Conservation (phyloP, 208 protist species). For the Trypanosoma brucei region DNA sequence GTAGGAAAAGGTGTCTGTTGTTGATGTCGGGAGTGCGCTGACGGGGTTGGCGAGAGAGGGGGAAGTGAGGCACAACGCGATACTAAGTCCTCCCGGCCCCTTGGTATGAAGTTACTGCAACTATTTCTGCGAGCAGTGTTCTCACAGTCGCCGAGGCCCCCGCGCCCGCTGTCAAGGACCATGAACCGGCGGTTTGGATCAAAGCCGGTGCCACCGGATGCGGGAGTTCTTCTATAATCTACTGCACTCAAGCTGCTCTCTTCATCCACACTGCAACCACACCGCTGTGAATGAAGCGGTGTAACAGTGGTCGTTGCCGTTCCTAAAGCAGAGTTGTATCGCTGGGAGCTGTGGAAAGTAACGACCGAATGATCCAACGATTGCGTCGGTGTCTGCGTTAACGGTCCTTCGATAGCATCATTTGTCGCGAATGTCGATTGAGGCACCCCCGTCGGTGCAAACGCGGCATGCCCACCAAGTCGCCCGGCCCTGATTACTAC, state of each 20-base stretch:
- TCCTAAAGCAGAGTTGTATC: neutral
- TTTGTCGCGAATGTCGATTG: neutral
- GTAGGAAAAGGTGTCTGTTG: neutral
- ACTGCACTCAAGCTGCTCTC: slow-evolving; percentile 19
- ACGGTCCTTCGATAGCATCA: neutral
- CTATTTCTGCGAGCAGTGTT: slow-evolving; percentile 2
- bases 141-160: neutral
- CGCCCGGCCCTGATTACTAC: neutral
- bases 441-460: neutral
- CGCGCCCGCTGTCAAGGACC: slow-evolving; percentile 5
- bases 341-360: neutral
- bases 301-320: slow-evolving; percentile 5
- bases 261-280: slow-evolving; percentile 3
- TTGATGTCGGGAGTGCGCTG: neutral
- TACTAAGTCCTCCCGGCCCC: neutral
- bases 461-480: slow-evolving; percentile 6
- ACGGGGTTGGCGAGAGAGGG: neutral
- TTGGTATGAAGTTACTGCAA: neutral
- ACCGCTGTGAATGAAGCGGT: slow-evolving; percentile 1
- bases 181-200: slow-evolving; percentile 9
- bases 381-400: neutral
- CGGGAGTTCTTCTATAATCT: slow-evolving; percentile 14
- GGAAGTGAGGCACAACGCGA: neutral
- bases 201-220: neutral
- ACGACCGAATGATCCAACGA: neutral